Percentiles rank a stretch among this genome's conserved stretches.
phyloP scores from a whole-genome alignment of 768 basidiomycete species.

The Suillus plorans region DNA sequence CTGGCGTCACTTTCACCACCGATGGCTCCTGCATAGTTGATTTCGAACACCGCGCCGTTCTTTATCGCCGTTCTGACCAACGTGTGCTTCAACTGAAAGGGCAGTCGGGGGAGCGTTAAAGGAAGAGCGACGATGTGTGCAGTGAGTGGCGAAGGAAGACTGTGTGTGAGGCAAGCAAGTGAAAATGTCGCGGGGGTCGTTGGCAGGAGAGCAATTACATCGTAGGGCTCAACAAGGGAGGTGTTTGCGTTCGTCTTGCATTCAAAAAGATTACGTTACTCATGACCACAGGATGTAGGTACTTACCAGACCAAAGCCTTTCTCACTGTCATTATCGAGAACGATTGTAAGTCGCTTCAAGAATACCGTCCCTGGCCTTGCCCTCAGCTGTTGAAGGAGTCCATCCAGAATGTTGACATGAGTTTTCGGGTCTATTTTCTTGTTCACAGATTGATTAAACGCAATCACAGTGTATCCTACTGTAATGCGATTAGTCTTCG shows the following conservation, averaged over 20 bases:
- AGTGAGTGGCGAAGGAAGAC: slow-evolving; percentile 70
- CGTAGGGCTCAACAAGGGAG: slow-evolving; percentile 61
- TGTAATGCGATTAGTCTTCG: slow-evolving; percentile 30
- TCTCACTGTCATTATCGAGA: slow-evolving; percentile 82
- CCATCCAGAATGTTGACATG: slow-evolving; percentile 64
- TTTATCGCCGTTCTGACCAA: slow-evolving; percentile 77
- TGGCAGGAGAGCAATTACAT: slow-evolving; percentile 75
- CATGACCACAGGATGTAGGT: neutral
- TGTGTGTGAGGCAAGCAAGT: slow-evolving; percentile 78
- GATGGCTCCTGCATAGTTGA: slow-evolving; percentile 73
- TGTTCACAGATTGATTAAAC: slow-evolving; percentile 70
- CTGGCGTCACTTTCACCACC: slow-evolving; percentile 56
- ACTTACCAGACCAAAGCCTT: slow-evolving; percentile 77
- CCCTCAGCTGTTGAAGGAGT: slow-evolving; percentile 59
- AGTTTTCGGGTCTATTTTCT: slow-evolving; percentile 68
- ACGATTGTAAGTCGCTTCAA: slow-evolving; percentile 80
- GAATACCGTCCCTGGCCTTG: slow-evolving; percentile 58
- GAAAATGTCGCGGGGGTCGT: slow-evolving; percentile 73
- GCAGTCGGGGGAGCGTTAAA: slow-evolving; percentile 71
- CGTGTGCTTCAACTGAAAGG: slow-evolving; percentile 83
- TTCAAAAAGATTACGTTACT: neutral
- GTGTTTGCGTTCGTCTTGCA: slow-evolving; percentile 70
- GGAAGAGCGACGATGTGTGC: slow-evolving; percentile 82
- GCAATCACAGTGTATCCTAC: slow-evolving; percentile 87
- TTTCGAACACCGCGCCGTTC: slow-evolving; percentile 82